Percentiles rank a stretch among this genome's conserved stretches.
Conservation (phyloP, 768 basidiomycete species). For the Ramaria sp. region DNA sequence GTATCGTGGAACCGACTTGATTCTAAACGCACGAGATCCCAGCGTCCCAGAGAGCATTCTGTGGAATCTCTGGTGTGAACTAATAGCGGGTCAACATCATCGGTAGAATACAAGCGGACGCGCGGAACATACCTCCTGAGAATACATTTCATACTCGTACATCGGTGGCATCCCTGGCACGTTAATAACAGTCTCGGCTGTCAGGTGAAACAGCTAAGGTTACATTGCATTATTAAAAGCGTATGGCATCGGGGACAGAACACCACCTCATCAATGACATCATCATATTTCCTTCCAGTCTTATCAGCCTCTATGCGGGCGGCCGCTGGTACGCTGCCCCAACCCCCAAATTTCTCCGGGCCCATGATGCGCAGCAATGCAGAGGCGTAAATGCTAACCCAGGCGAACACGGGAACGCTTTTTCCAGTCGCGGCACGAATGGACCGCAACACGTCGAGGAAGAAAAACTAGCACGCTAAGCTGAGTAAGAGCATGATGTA, state of each 20-base stretch:
- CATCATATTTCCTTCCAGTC: not conserved
- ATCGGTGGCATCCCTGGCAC: conserved; percentile 4
- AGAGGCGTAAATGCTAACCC: not conserved
- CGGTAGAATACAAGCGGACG: not conserved
- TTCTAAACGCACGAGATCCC: not conserved
- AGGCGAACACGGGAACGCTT: not conserved
- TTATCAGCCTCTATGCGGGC: not conserved
- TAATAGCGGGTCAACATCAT: not conserved
- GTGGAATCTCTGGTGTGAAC: not conserved
- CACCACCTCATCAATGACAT: not conserved
- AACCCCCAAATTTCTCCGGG: not conserved
- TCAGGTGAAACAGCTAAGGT: not conserved
- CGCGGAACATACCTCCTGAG: not conserved
- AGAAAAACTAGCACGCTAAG: not conserved
- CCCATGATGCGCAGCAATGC: not conserved
- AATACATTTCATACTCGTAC: conserved; percentile 6
- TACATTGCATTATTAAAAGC: not conserved
- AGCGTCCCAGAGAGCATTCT: not conserved
- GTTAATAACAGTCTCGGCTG: not conserved
- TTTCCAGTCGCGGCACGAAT: not conserved
- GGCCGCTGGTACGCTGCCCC: not conserved
- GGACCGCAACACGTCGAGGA: not conserved
- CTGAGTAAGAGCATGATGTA: not conserved
- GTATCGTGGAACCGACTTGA: too few species aligned
- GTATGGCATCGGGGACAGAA: not conserved